Evolutionary conservation across 441 rosid genomes (phyloP), one percentile per base, ranked within the genome.

Genomic region (Kokia cookei): DNA sequence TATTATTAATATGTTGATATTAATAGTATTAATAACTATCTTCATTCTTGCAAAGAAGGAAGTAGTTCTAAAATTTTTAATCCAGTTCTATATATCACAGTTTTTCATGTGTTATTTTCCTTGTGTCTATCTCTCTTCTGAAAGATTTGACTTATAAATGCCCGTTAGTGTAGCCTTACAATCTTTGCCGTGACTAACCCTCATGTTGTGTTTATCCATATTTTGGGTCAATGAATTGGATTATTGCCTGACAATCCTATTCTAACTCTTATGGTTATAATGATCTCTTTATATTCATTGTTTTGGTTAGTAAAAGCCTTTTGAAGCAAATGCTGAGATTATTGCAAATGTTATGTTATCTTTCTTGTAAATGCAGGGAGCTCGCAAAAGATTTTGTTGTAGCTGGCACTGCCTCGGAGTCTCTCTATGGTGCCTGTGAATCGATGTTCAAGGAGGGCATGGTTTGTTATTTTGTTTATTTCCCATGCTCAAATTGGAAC

Each of bases 341-440:
- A 17, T 53, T 48, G 48, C 26, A 19, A 13, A 37, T 48, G 53
- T 54, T 50, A 58, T 11, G 7, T 69, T 54, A 73, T 48, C 22
- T 54, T 3, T 71, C 2, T 62, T 74, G 24, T 45, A 67, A 80
- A 75, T 77, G 78, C 82, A 95, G 99, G 84, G 98, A 95, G 78
- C 88, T 95, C 58, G 99, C 99, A 40, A 95, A 90, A 82, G 99
- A 93, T 84, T 91, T 93, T 82, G 98, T 93, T 69, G 99, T 61
- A 42, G 94, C 94, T 72, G 98, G 99, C 40, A 90, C 97, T 81
- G 97, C 97, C 73, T 85, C 93, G 35, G 99, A 96, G 76, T 92
- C 99, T 55, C 93, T 96, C 5, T 96, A 93, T 80, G 97, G 97
- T 69, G 99, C 99, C 42, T 93, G 98, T 58, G 97, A 96, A 79